phyloP scores from a whole-genome alignment of 1,284 basidiomycete genomes.

The Cryptococcus deneoformans region DNA sequence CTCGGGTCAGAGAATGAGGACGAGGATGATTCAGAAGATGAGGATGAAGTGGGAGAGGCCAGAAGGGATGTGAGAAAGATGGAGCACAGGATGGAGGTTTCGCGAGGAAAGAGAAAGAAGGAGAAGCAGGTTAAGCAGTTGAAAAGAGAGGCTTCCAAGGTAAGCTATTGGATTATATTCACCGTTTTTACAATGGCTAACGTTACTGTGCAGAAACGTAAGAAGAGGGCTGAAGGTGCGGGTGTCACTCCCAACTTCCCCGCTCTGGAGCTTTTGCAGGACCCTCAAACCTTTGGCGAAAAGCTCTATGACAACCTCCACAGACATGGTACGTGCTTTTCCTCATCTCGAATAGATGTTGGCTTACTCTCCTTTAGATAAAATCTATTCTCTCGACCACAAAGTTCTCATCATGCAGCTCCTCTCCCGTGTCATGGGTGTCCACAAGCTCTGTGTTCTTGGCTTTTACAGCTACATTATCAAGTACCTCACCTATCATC shows the following conservation, averaged over 20 bases:
- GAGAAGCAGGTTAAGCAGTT: constrained; percentile 58
- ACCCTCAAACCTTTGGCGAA: constrained; percentile 95
- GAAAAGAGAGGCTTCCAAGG: constrained; percentile 65
- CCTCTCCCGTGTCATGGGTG: constrained; percentile 89
- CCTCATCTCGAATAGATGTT: not conserved
- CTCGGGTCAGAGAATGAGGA: constrained; percentile 74
- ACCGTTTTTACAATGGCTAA: not conserved
- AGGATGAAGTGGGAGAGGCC: constrained; percentile 63
- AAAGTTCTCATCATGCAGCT: constrained; percentile 98
- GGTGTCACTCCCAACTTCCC: constrained; percentile 73
- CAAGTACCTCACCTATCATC: constrained; percentile 87
- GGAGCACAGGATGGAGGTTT: constrained; percentile 79
- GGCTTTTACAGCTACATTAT: constrained; percentile 97
- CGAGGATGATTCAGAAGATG: constrained; percentile 65
- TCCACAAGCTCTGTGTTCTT: constrained; percentile 89
- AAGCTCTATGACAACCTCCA: constrained; percentile 86
- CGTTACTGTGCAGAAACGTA: constrained; percentile 12
- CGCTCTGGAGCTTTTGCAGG: constrained; percentile 88
- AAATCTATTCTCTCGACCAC: constrained; percentile 90
- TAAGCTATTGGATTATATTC: constrained; percentile 29
- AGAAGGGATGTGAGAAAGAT: constrained; percentile 64
- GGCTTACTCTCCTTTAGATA: constrained; percentile 57
- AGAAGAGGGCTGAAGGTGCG: constrained; percentile 52
- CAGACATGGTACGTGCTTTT: constrained; percentile 55
- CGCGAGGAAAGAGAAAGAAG: constrained; percentile 85